Base-by-base conservation (phyloP, 2,329 filamentous ascomycete genomes). In the Hymenoscyphus fructigenus region DNA sequence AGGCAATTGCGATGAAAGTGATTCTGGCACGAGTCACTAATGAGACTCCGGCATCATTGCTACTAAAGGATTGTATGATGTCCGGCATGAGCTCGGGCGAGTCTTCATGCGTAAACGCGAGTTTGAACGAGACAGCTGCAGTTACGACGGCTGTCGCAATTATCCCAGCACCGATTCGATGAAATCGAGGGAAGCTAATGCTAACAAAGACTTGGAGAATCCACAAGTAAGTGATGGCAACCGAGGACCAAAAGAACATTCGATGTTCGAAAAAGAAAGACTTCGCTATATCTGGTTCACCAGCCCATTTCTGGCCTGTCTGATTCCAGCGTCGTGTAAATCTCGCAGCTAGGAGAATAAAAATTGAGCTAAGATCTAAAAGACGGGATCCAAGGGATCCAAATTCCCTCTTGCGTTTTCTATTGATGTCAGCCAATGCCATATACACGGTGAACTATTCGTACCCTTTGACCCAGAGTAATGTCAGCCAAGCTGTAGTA, bases 261-360 rank as follows among this genome's bases (percentile, higher is more conserved):
- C 88, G 87, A 64, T 91, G 84, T 0, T 83, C 79, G 17, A 84
- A 79, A 62, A 96, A 81, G 73, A 92, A 90, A 5, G 78, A 81
- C 65, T 90, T 91, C 67, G 91, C 91, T 57, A 98, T 91, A 73
- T 98, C 95, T 29, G 92, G 87, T 47, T 89, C 90, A n/a, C 93
- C 93, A 1, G 95, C 90, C 72, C 92, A 93, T 76, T 99, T 99
- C 75, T 98, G 94, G 4, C 95, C 95, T 0, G 95, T 98, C 76
- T 98, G 95, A 74, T 98, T 98, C 94, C 94, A 99, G 63, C 90
- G 85, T 55, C 92, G 82, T 44, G 88, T 80, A 2, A 96, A 72
- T 41, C 93, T 85, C 61, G 91, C 84, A 7, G 86, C 78, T 1
- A 83, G 72, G 7, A 94, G 80, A 0, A 91, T 80, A 36, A 83